Percentiles rank a stretch among this genome's conserved stretches.
phyloP scores from a whole-genome alignment of 83 land plant genomes.

The Larix sibirica region DNA sequence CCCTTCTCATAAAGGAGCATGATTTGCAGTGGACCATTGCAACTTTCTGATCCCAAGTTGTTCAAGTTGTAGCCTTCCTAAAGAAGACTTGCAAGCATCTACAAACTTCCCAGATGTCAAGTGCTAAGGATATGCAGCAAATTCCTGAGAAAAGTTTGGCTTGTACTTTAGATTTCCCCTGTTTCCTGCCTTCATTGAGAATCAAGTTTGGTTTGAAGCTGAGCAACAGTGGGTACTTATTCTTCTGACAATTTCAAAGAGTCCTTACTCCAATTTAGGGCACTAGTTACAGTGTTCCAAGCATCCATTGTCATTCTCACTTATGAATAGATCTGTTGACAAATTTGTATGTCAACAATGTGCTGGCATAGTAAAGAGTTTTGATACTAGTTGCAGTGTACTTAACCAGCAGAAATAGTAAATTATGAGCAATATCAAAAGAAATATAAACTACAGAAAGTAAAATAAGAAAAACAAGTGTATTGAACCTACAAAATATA shows the following conservation, averaged over 20 bases:
- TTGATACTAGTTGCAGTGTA: too few relatives aligned
- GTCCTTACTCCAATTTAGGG: conserved; percentile 35
- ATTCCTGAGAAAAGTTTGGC: conserved; percentile 34
- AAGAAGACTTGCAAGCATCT: conserved; percentile 86
- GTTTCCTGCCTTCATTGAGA: neutral
- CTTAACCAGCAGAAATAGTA: too few relatives aligned
- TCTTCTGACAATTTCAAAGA: neutral
- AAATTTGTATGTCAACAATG: too few relatives aligned
- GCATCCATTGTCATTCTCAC: too few relatives aligned
- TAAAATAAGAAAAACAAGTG: too few relatives aligned
- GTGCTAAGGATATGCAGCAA: conserved; percentile 99
- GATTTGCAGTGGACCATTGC: conserved; percentile 97
- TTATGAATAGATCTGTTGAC: too few relatives aligned
- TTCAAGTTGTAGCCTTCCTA: conserved; percentile 74
- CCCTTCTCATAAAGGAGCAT: conserved; percentile 96
- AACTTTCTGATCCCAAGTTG: conserved; percentile 95
- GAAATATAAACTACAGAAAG: too few relatives aligned
- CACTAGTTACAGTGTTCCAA: conserved; percentile 86
- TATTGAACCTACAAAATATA: too few relatives aligned
- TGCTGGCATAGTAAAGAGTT: too few relatives aligned
- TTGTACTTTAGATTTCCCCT: conserved; percentile 11
- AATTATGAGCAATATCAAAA: too few relatives aligned
- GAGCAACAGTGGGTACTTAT: neutral
- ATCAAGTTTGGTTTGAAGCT: neutral
- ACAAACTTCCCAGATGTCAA: conserved; percentile 87